Evolutionary conservation across 345 rosid species (phyloP).

Genomic region (Gynandropsis gynandra): DNA sequence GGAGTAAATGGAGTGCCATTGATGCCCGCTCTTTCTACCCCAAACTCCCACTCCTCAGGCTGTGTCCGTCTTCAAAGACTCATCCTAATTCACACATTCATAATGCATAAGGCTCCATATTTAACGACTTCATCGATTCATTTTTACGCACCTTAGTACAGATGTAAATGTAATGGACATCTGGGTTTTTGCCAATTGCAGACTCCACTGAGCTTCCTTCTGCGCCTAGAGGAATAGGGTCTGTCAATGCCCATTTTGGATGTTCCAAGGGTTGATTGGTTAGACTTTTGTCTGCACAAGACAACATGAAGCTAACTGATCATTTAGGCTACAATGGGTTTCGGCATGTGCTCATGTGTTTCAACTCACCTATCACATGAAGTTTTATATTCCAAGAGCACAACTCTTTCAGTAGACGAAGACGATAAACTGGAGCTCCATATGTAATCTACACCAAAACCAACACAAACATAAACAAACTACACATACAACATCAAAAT

Average conservation of each 20-base stretch:
- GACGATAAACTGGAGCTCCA: slow-evolving; percentile 75
- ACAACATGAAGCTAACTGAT: no score
- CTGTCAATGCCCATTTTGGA: slow-evolving; percentile 47
- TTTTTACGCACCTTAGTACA: slow-evolving; percentile 56
- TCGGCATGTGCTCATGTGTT: not conserved
- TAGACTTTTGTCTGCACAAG: slow-evolving; percentile 46
- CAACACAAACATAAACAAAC: not conserved
- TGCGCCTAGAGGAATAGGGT: slow-evolving; percentile 53
- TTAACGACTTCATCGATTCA: no score
- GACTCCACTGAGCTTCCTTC: slow-evolving; percentile 51
- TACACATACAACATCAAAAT: not conserved
- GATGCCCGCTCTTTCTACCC: no score
- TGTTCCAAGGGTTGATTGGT: slow-evolving; percentile 34
- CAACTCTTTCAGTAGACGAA: slow-evolving; percentile 44
- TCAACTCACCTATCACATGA: slow-evolving; percentile 56
- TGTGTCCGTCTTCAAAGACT: no score
- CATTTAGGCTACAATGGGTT: no score
- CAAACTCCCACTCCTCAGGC: no score
- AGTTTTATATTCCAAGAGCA: slow-evolving; percentile 52
- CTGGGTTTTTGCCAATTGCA: slow-evolving; percentile 55
- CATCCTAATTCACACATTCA: no score
- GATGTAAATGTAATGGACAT: slow-evolving; percentile 67
- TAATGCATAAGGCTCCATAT: no score
- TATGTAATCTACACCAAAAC: slow-evolving; percentile 58
- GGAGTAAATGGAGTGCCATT: no score